Base-by-base conservation (phyloP, 331 rosid genomes). In the Phaseolus coccineus region DNA sequence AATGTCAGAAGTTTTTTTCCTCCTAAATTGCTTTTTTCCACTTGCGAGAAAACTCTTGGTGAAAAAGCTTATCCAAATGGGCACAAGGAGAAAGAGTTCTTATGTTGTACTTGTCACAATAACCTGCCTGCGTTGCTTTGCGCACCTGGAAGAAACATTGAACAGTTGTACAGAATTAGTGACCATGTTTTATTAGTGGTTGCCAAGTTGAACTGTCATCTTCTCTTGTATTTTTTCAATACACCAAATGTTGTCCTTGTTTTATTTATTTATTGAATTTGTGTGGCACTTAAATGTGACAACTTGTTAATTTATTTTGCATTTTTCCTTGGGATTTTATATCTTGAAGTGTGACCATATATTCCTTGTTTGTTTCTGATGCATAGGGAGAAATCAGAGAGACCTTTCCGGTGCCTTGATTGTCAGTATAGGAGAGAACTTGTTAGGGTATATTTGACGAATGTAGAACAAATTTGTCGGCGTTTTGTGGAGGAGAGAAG, bases 351-450 rank as follows among this genome's bases (percentile, higher is more conserved):
- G 16, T 78, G 24, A 77, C 61, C 28, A 44, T 12, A 63, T 44
- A 47, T 84, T 16, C 24, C 47, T 81, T 81, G 69, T 81, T 77
- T 69, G 64, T 58, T 82, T 83, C 80, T 90, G 77, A 22, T 82
- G 77, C 83, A 70, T 80, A 96, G 99, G 91, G 99, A 96, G 92
- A 93, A 85, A 85, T 91, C 95, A 67, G 95, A 93, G 71, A 90
- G 96, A 81, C 98, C 98, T 51, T 96, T 96, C 80, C 99, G 98
- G 71, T 96, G 98, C 83, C 99, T 96, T 79, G 98, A 96, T 86
- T 90, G 92, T 85, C 96, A 93, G 78, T 96, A 96, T 87, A 91
- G 99, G 91, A 91, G 97, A 85, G 99, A 96, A 84, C 99, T 96
- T 88, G 97, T 93, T 88, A 90, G 98, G 87, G 99, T 96, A 58